These are phyloP conservation scores for Saccharomyces hybrid DNA, from an alignment of 1,139 yeast genomes.

Conservation along the genomic window DNA sequence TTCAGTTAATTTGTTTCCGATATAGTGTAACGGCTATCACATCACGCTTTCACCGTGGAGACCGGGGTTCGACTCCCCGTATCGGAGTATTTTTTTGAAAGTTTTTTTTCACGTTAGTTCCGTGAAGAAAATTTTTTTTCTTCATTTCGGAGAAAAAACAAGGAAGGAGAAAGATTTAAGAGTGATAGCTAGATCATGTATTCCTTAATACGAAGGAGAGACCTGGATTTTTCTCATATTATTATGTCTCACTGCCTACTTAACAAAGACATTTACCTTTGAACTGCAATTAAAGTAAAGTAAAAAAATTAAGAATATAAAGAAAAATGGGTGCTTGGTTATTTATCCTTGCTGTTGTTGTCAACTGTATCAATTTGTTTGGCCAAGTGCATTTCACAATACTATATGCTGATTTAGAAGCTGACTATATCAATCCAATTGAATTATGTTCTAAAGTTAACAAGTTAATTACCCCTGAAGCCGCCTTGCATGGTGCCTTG, in stretches of 20 bases:
- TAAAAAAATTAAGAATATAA: background rate
- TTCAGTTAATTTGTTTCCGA: background rate
- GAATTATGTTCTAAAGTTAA: constrained; percentile 92
- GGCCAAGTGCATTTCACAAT: constrained; percentile 89
- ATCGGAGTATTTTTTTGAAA: background rate
- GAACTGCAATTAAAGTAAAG: background rate
- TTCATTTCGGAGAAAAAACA: background rate
- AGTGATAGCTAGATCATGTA: background rate
- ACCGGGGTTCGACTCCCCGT: constrained; percentile 2
- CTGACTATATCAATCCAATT: constrained; percentile 94
- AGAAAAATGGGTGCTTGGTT: constrained; percentile 40
- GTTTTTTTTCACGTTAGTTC: background rate
- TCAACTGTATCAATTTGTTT: constrained; percentile 81
- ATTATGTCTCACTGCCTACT: background rate
- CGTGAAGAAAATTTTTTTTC: background rate
- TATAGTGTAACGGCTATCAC: constrained; percentile 1
- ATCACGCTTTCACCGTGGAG: constrained; percentile 1
- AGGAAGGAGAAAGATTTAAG: background rate
- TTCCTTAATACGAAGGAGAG: background rate
- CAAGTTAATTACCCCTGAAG: constrained; percentile 87
- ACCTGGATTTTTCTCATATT: background rate
- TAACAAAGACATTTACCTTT: background rate
- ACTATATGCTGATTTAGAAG: constrained; percentile 88
- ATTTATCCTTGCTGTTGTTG: constrained; percentile 75
- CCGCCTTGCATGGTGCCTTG: constrained; percentile 69